Evolutionary conservation across 352 stramenopile species (phyloP).

Genomic region (Peronosclerospora sorghi): DNA sequence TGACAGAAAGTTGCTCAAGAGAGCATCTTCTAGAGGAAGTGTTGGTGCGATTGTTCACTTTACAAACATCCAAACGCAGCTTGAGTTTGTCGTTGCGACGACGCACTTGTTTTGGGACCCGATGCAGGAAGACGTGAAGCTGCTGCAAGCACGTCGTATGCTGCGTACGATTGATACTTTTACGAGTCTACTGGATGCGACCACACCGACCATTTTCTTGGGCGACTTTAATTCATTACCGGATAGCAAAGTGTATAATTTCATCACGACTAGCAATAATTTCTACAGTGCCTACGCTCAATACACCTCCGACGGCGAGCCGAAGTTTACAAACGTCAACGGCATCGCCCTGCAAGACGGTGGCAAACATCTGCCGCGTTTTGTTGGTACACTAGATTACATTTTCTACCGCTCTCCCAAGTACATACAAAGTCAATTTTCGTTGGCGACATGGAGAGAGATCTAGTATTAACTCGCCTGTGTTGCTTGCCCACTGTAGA

Average conservation of each 20-base stretch:
- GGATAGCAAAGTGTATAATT: slow-evolving; percentile 56
- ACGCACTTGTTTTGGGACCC: slow-evolving; percentile 83
- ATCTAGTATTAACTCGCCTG: neutral
- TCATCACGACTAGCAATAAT: slow-evolving; percentile 28
- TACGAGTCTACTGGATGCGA: slow-evolving; percentile 6
- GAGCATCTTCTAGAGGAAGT: slow-evolving; percentile 34
- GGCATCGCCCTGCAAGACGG: slow-evolving; percentile 22
- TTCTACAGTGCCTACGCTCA: slow-evolving; percentile 52
- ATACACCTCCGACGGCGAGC: slow-evolving; percentile 35
- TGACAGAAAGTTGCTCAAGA: slow-evolving; percentile 37
- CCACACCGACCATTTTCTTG: slow-evolving; percentile 36
- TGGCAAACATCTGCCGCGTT: slow-evolving; percentile 33
- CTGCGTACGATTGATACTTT: slow-evolving; percentile 35
- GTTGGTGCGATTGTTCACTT: slow-evolving; percentile 54
- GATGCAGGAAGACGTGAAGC: slow-evolving; percentile 71
- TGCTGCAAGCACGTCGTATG: slow-evolving; percentile 57
- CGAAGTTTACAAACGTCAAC: slow-evolving; percentile 72
- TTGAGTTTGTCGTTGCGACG: slow-evolving; percentile 58
- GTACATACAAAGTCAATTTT: slow-evolving; percentile 13
- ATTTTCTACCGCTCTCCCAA: slow-evolving; percentile 58
- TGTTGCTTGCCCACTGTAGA: slow-evolving; percentile 5
- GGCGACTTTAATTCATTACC: slow-evolving; percentile 82
- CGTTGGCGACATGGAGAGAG: neutral
- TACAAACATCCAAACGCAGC: slow-evolving; percentile 17
- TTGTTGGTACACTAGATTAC: slow-evolving; percentile 74